Conservation (phyloP, 2,329 filamentous ascomycete genomes). For the Xylariaceae sp. region DNA sequence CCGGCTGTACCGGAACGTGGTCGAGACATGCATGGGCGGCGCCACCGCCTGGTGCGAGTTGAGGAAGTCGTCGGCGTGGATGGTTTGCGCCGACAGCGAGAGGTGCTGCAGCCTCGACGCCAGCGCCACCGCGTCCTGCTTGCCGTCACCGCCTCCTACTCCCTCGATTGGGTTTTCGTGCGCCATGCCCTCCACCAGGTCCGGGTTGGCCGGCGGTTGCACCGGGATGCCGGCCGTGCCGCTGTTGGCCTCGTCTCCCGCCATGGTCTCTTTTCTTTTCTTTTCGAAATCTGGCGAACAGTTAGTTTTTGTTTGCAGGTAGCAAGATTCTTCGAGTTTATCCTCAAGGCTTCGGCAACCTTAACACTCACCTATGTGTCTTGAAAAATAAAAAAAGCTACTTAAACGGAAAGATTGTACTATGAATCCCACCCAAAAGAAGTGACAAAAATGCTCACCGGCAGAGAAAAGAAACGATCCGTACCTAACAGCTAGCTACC, state of each 20-base stretch:
- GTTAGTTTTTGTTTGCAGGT: not conserved
- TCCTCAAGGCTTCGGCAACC: not conserved
- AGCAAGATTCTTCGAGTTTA: not conserved
- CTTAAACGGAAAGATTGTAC: not conserved
- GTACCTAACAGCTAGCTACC: not conserved
- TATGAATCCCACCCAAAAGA: not conserved
- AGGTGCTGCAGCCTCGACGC: conserved; percentile 43
- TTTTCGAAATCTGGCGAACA: not conserved
- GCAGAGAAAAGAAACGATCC: not conserved
- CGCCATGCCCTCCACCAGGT: conserved; percentile 26
- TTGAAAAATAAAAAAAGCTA: not conserved
- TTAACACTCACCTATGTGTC: not conserved
- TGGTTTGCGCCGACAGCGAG: conserved; percentile 68
- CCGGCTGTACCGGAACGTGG: conserved; percentile 80
- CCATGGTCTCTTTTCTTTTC: conserved; percentile 23
- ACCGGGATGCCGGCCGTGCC: conserved; percentile 12
- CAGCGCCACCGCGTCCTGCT: conserved; percentile 28
- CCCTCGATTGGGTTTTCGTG: conserved; percentile 23
- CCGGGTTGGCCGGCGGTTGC: conserved; percentile 21
- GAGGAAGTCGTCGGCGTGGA: conserved; percentile 81
- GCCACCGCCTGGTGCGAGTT: conserved; percentile 79
- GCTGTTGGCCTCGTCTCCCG: conserved; percentile 19
- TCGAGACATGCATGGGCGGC: conserved; percentile 86
- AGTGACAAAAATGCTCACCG: not conserved
- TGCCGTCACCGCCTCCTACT: no score